A percentile compares a stretch with the other conserved stretches of the same genome.
Conservation (phyloP, 306 rosid species). For the Acacia acuminata region DNA sequence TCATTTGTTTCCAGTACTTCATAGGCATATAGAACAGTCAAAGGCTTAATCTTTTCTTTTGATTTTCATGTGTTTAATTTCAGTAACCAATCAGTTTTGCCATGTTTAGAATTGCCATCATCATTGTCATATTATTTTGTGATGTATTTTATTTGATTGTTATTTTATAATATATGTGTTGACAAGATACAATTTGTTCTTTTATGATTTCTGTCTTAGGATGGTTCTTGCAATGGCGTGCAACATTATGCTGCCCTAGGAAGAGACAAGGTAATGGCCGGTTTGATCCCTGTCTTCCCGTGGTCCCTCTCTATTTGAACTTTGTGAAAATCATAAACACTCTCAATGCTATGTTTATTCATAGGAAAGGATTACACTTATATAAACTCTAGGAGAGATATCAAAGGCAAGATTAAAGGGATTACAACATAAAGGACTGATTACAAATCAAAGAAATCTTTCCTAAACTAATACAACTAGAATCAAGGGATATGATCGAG, state of each 20-base stretch:
- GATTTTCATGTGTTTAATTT: constrained; percentile 20
- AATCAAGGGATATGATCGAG: too few relatives aligned
- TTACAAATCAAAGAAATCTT: too few relatives aligned
- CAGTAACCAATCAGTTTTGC: constrained; percentile 10
- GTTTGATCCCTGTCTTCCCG: background rate
- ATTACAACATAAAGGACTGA: too few relatives aligned
- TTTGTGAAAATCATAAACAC: too few relatives aligned
- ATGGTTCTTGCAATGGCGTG: constrained; percentile 98
- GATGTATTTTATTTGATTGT: too few relatives aligned
- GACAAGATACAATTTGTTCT: constrained; percentile 18
- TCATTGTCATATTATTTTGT: constrained; percentile 16
- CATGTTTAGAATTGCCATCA: constrained; percentile 28
- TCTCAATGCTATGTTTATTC: too few relatives aligned
- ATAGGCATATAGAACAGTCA: constrained; percentile 15
- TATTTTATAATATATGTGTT: constrained; percentile 19
- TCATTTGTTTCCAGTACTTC: constrained; percentile 1
- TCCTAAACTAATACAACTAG: too few relatives aligned
- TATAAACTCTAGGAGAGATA: too few relatives aligned
- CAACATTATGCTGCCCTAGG: constrained; percentile 99
- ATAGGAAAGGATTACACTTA: too few relatives aligned
- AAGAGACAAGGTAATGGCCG: constrained; percentile 81
- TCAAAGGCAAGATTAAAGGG: too few relatives aligned
- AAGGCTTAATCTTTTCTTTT: constrained; percentile 10
- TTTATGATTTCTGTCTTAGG: constrained; percentile 49
- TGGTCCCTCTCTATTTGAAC: background rate